phyloP scores from a whole-genome alignment of 768 basidiomycete genomes.

The Mycena albidolilacea region DNA sequence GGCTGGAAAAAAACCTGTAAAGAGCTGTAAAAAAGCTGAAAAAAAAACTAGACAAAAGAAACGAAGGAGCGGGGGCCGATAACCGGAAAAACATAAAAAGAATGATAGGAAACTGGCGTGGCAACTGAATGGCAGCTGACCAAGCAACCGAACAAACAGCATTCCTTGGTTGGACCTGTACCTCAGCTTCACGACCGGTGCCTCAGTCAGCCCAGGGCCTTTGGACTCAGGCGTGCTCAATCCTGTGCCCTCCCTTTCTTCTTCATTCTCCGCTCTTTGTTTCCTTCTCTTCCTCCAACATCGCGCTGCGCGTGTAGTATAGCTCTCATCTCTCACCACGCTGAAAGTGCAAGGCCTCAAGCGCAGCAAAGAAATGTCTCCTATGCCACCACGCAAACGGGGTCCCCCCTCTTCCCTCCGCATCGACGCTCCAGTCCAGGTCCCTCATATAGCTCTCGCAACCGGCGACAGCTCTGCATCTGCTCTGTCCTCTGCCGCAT shows the following conservation, averaged over 20 bases:
- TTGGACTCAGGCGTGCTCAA: slow-evolving; percentile 14
- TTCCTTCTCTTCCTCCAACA: slow-evolving; percentile 39
- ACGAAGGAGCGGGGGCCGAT: too few relatives aligned
- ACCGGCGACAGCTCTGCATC: slow-evolving; percentile 62
- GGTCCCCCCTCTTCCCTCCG: slow-evolving; percentile 60
- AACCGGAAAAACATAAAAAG: background rate
- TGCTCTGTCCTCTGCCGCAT: slow-evolving; percentile 65
- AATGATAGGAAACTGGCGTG: background rate
- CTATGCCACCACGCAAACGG: slow-evolving; percentile 61
- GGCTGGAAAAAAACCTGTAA: background rate
- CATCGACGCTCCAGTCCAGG: slow-evolving; percentile 68
- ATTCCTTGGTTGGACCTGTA: slow-evolving; percentile 1
- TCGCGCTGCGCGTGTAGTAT: slow-evolving; percentile 62
- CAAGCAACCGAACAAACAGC: slow-evolving; percentile 2
- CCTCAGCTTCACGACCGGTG: slow-evolving; percentile 11
- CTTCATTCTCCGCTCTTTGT: slow-evolving; percentile 45
- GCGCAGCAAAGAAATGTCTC: slow-evolving; percentile 47
- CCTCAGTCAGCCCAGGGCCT: background rate
- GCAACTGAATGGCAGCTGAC: background rate
- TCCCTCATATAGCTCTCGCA: slow-evolving; percentile 65
- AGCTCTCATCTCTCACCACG: slow-evolving; percentile 45
- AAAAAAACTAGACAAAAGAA: too few relatives aligned
- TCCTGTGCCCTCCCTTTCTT: slow-evolving; percentile 37
- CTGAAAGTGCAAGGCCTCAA: slow-evolving; percentile 49
- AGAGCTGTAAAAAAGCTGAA: background rate